A percentile compares a stretch with the other conserved stretches of the same genome.
phyloP scores from a whole-genome alignment of 768 basidiomycete genomes.

The Suillus lakei region DNA sequence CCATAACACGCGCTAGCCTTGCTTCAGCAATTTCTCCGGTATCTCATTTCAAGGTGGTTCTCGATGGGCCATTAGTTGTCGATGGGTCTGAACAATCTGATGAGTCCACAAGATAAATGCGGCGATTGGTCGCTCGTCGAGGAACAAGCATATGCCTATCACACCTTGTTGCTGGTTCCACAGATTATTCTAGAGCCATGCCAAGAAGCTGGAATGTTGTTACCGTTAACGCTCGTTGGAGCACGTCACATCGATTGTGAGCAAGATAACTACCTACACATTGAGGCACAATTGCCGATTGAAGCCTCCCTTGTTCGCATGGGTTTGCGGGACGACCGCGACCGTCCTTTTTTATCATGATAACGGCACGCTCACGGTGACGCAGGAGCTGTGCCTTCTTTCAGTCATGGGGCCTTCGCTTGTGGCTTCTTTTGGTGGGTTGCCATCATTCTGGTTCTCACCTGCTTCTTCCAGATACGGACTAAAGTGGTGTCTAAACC shows the following conservation, averaged over 20 bases:
- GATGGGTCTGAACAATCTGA: neutral
- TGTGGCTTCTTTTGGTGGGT: neutral
- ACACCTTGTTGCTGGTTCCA: neutral
- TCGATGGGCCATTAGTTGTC: neutral
- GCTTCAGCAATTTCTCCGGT: neutral
- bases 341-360: constrained; percentile 12
- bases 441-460: neutral
- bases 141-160: constrained; percentile 5
- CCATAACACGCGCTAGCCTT: constrained; percentile 2
- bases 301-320: constrained; percentile 2
- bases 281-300: constrained; percentile 3
- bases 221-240: neutral
- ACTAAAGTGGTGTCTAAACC: constrained; percentile 3
- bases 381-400: constrained; percentile 10
- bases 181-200: neutral
- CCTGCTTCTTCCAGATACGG: neutral
- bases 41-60: neutral
- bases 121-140: constrained; percentile 1
- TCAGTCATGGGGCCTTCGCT: constrained; percentile 10
- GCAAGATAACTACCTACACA: neutral
- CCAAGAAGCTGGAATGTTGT: neutral
- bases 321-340: neutral
- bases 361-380: constrained; percentile 11
- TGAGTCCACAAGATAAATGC: neutral
- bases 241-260: neutral